A percentile compares a stretch with the other conserved stretches of the same genome.
phyloP scores from a whole-genome alignment of 2,329 filamentous ascomycete genomes.

The Whalleya microplaca region DNA sequence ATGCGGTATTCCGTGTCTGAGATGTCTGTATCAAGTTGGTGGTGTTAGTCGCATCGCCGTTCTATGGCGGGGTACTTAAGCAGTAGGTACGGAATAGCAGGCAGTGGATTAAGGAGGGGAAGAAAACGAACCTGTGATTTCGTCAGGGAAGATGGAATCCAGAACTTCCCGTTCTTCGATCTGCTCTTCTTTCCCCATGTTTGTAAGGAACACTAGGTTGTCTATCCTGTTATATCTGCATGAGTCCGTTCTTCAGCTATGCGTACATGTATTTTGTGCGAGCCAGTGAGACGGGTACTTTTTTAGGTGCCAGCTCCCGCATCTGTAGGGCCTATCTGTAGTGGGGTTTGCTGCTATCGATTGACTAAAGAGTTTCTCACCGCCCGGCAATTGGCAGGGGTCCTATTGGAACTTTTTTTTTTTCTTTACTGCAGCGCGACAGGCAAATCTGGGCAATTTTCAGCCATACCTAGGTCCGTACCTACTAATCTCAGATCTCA shows the following conservation, averaged over 20 bases:
- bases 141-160: constrained; percentile 96
- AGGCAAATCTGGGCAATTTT: background rate
- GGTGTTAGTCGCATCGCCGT: background rate
- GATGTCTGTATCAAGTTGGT: constrained; percentile 63
- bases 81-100: no score
- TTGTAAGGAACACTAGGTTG: constrained; percentile 25
- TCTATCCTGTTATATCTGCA: background rate
- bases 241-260: background rate
- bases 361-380: constrained; percentile 8
- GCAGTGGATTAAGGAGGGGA: background rate
- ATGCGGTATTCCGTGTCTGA: constrained; percentile 89
- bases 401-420: constrained; percentile 20
- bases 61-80: constrained; percentile 16
- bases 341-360: background rate
- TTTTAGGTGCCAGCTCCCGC: background rate
- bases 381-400: constrained; percentile 25
- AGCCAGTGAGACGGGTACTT: background rate
- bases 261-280: background rate
- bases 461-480: background rate
- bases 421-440: background rate
- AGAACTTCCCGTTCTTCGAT: constrained; percentile 96
- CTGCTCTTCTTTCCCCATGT: constrained; percentile 82
- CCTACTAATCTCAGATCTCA: background rate
- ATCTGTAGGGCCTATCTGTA: background rate
- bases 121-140: constrained; percentile 75